Percentiles rank a stretch among this genome's conserved stretches.
Conservation (phyloP, 352 stramenopile species). For the Pseudoperonospora humuli region DNA sequence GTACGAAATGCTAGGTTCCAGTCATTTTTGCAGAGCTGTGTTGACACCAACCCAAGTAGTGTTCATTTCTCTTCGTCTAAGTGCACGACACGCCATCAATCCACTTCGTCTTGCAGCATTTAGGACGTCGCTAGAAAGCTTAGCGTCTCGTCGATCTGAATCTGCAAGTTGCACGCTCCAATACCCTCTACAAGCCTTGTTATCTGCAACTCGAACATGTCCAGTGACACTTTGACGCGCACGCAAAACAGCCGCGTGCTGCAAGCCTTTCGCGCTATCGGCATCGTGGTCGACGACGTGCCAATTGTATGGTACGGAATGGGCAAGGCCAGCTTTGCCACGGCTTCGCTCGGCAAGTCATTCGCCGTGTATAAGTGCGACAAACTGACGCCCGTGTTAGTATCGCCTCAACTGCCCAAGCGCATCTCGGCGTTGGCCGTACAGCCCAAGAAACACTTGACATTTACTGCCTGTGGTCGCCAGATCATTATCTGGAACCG, state of each 20-base stretch:
- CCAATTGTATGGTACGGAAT: constrained; percentile 84
- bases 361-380: constrained; percentile 90
- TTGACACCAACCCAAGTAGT: constrained; percentile 7
- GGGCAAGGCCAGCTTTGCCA: constrained; percentile 85
- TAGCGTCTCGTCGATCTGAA: background rate
- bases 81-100: constrained; percentile 5
- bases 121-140: constrained; percentile 2
- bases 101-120: background rate
- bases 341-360: constrained; percentile 79
- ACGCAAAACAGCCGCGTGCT: constrained; percentile 69
- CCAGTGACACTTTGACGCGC: constrained; percentile 31
- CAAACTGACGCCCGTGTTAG: constrained; percentile 79
- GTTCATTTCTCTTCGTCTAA: background rate
- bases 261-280: constrained; percentile 87
- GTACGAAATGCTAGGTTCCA: constrained; percentile 36
- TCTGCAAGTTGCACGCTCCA: constrained; percentile 7
- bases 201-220: constrained; percentile 15
- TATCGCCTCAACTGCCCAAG: constrained; percentile 74
- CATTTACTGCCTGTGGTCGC: constrained; percentile 64
- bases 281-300: constrained; percentile 79
- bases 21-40: constrained; percentile 35
- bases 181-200: background rate
- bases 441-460: constrained; percentile 61
- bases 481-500: constrained; percentile 72
- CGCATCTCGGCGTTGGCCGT: constrained; percentile 63